phyloP scores from a whole-genome alignment of 1,284 basidiomycete genomes.

The Fistulinella cinereoalba region DNA sequence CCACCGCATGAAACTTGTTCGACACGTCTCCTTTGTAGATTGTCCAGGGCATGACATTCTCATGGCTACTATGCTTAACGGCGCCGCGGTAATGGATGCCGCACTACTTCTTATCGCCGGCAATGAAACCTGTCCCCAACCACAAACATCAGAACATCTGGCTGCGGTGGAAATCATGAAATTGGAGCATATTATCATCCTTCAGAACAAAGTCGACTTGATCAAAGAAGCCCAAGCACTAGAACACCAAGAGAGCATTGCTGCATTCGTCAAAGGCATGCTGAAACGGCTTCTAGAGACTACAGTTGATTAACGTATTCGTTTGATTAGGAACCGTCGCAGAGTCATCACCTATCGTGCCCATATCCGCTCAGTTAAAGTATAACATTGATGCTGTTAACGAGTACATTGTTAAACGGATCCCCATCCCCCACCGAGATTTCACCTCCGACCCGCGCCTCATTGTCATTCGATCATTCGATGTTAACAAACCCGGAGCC shows the following conservation, averaged over 20 bases:
- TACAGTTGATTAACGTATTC: not conserved
- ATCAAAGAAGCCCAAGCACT: constrained; percentile 90
- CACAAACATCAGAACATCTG: constrained; percentile 97
- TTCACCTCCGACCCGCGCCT: constrained; percentile 89
- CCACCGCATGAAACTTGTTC: constrained; percentile 85
- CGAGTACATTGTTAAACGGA: constrained; percentile 97
- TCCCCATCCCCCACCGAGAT: constrained; percentile 92
- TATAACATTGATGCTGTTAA: constrained; percentile 99
- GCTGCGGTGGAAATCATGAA: constrained; percentile 99
- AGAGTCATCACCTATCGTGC: constrained; percentile 95
- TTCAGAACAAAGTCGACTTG: constrained; percentile 97
- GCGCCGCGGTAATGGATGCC: constrained; percentile 99
- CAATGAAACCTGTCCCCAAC: constrained; percentile 98
- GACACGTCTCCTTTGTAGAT: constrained; percentile 97
- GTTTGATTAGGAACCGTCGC: constrained; percentile 81
- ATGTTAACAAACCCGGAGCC: constrained; percentile 98
- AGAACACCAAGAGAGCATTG: constrained; percentile 92
- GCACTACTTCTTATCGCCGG: constrained; percentile 93
- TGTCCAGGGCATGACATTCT: constrained; percentile 95
- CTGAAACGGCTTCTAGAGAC: not conserved
- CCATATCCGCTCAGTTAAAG: constrained; percentile 96
- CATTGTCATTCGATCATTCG: constrained; percentile 99
- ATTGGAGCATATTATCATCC: constrained; percentile 95
- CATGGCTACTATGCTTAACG: constrained; percentile 99
- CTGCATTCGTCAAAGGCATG: constrained; percentile 87